Percentiles rank a stretch among this genome's conserved stretches.
These are phyloP conservation scores for Rutidosis leptorrhynchoides DNA, from an alignment of 129 eudicot genomes.

Conservation along the genomic window DNA sequence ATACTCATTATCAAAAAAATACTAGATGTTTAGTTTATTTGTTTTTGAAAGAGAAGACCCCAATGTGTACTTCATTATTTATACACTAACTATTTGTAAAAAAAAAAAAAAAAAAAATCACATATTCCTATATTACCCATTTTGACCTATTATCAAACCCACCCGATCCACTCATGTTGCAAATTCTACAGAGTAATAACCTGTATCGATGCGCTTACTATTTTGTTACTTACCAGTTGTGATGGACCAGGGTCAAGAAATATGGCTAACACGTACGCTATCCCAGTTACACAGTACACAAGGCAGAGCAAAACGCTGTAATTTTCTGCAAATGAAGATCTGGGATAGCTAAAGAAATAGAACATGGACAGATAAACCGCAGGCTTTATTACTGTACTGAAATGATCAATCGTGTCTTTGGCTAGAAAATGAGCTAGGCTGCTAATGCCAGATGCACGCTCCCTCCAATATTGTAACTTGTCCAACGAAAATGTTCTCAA, in stretches of 20 bases:
- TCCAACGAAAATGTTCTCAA: slow-evolving; percentile 83
- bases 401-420: slow-evolving; percentile 78
- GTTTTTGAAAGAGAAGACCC: too few species aligned
- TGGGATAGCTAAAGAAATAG: slow-evolving; percentile 81
- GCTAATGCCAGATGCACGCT: slow-evolving; percentile 83
- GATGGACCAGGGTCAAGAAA: slow-evolving; percentile 92
- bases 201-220: background rate
- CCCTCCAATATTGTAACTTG: slow-evolving; percentile 86
- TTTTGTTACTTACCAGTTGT: slow-evolving; percentile 59
- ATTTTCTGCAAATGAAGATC: slow-evolving; percentile 75
- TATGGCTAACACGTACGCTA: slow-evolving; percentile 80
- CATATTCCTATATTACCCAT: background rate
- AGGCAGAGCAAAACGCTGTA: slow-evolving; percentile 75
- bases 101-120: background rate
- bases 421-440: slow-evolving; percentile 84
- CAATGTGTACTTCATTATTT: too few species aligned
- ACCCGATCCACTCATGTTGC: slow-evolving; percentile 1
- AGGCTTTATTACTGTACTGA: slow-evolving; percentile 74
- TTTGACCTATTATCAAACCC: background rate
- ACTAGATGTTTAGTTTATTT: slow-evolving; percentile 12
- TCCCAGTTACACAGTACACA: slow-evolving; percentile 90
- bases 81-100: background rate
- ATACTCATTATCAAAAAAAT: background rate
- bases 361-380: slow-evolving; percentile 81
- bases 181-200: background rate